Evolutionary conservation across 768 basidiomycete species (phyloP).

Genomic region (Suillus ampliporus): DNA sequence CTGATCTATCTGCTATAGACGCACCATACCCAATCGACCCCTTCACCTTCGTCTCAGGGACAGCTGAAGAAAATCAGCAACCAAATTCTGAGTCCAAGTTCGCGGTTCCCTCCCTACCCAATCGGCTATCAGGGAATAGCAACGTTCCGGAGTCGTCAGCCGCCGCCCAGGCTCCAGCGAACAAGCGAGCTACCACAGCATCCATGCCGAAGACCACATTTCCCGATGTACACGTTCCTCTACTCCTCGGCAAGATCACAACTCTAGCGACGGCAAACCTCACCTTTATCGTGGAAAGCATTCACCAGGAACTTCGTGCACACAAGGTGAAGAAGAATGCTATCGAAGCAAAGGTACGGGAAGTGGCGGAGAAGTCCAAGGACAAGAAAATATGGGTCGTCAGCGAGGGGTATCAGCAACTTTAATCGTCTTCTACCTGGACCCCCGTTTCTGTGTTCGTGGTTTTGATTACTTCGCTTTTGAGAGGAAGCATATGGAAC

Average conservation of each 20-base stretch:
- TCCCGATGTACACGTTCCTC: conserved; percentile 67
- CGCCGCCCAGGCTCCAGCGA: conserved; percentile 23
- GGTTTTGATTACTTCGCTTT: not conserved
- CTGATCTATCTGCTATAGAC: conserved; percentile 50
- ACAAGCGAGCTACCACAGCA: conserved; percentile 31
- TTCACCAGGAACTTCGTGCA: conserved; percentile 71
- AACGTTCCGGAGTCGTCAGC: conserved; percentile 20
- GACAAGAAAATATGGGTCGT: conserved; percentile 78
- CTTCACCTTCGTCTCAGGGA: conserved; percentile 69
- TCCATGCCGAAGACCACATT: conserved; percentile 61
- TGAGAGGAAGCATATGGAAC: not conserved
- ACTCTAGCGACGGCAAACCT: conserved; percentile 65
- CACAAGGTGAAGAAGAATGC: conserved; percentile 84
- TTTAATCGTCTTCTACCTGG: not conserved
- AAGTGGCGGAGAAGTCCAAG: conserved; percentile 77
- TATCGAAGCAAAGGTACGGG: conserved; percentile 80
- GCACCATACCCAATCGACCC: conserved; percentile 76
- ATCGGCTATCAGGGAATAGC: conserved; percentile 33
- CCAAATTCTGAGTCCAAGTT: conserved; percentile 42
- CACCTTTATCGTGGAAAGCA: conserved; percentile 69
- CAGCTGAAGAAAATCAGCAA: conserved; percentile 42
- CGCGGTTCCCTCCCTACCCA: conserved; percentile 53
- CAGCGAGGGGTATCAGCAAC: conserved; percentile 37
- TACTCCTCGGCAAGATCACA: conserved; percentile 67
- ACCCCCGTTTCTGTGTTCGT: not conserved